Base-by-base conservation (phyloP, 768 basidiomycete species). In the Epithele typhae region DNA sequence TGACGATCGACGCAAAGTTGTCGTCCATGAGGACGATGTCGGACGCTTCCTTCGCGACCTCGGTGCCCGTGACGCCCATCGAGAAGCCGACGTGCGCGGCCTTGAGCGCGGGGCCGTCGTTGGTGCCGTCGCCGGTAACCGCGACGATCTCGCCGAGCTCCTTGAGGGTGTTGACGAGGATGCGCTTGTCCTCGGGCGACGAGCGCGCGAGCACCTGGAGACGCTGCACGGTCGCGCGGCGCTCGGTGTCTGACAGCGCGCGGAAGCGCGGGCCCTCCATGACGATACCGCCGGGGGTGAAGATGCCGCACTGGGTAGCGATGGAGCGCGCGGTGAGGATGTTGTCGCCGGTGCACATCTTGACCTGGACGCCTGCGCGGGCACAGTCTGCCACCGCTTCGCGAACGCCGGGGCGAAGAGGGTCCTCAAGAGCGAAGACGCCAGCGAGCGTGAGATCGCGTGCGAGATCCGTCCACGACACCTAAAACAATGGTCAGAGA, bases 281-380 rank as follows among this genome's bases (percentile, higher is more conserved):
- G 67, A 99, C 88, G 55, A 97, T 80, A 25, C 96, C 96, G 22
- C 94, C 94, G 3, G 85, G 67, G 12, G 86, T 87, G 69, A 87
- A 98, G 63, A 98, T 97, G 32, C 94, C 93, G 59, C 95, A 98
- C 59, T 99, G 94, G 1, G 77, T 76, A 17, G 96, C 94, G 57
- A 99, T 99, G 7, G 94, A 96, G 17, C 92, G 82, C 39, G 90
- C 91, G 0, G 89, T 94, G 43, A 97, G 80, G 40, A 92, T 91
- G 54, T 96, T 97, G 65, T 98, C 94, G 54, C 94, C 95, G 0
- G 95, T 98, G 64, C 92, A 95, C 93, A 97, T 99, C 71, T 95
- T 97, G 69, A 98, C 84, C 18, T 76, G 74, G 10, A 99, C 93
- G 51, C 94, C 94, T 33, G 96, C 95, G 41, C 72, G 76, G 58